These are phyloP conservation scores for Colletotrichum trifolii DNA, from an alignment of 2,329 filamentous ascomycete genomes.

Conservation along the genomic window DNA sequence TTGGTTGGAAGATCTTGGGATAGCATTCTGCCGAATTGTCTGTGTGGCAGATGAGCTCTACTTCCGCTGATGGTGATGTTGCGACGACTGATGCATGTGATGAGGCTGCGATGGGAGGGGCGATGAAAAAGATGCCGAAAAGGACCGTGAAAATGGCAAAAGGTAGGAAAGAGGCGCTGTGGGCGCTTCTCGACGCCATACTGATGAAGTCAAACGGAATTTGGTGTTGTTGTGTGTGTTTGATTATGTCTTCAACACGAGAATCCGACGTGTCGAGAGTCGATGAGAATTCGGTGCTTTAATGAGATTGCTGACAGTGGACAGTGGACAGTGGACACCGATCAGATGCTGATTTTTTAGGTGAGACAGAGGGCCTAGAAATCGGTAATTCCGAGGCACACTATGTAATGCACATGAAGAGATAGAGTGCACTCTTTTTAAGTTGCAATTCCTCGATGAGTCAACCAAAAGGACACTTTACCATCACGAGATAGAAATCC, in stretches of 20 bases:
- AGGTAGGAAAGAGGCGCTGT: slow-evolving; percentile 4
- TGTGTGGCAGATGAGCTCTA: slow-evolving; percentile 74
- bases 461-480: slow-evolving; percentile 38
- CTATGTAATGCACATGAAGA: no score
- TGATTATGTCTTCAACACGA: neutral
- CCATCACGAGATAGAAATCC: slow-evolving; percentile 30
- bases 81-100: slow-evolving; percentile 17
- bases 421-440: neutral
- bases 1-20: slow-evolving; percentile 71
- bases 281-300: no score
- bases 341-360: neutral
- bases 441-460: slow-evolving; percentile 12
- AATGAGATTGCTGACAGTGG: neutral
- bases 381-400: no score
- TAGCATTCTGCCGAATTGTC: slow-evolving; percentile 72
- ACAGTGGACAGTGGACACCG: slow-evolving; percentile 7
- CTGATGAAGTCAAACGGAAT: neutral
- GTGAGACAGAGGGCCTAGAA: no score
- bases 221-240: neutral
- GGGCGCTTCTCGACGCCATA: slow-evolving; percentile 17
- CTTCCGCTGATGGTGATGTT: slow-evolving; percentile 49
- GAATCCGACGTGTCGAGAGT: neutral
- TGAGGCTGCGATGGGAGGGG: slow-evolving; percentile 19
- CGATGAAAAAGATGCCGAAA: slow-evolving; percentile 27
- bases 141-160: slow-evolving; percentile 24